A percentile compares a stretch with the other conserved stretches of the same genome.
Evolutionary conservation across 306 rosid species (phyloP).

Genomic region (Casuarina glauca): DNA sequence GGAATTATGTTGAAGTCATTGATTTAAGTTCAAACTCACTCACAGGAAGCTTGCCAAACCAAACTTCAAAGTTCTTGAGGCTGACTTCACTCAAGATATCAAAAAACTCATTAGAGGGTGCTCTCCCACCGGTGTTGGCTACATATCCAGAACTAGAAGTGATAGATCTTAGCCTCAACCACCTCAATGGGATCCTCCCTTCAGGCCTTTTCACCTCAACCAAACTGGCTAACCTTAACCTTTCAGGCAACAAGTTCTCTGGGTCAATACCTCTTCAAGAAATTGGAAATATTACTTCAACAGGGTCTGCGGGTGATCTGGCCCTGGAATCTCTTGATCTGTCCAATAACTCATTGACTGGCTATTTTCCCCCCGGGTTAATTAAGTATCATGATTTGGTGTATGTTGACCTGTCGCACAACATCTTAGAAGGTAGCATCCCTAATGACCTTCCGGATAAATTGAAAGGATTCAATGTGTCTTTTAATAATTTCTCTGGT

Average conservation of each 20-base stretch:
- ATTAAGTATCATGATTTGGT: slow-evolving; percentile 50
- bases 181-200: slow-evolving; percentile 59
- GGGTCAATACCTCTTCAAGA: slow-evolving; percentile 55
- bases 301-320: slow-evolving; percentile 36
- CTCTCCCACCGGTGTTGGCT: slow-evolving; percentile 61
- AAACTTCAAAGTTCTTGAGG: slow-evolving; percentile 63
- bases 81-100: slow-evolving; percentile 54
- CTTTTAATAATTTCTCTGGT: slow-evolving; percentile 75
- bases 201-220: slow-evolving; percentile 55
- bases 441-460: slow-evolving; percentile 60
- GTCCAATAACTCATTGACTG: slow-evolving; percentile 67
- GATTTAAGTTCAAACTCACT: slow-evolving; percentile 63
- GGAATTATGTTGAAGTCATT: slow-evolving; percentile 70
- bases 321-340: slow-evolving; percentile 65
- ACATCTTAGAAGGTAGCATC: slow-evolving; percentile 61
- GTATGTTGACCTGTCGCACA: slow-evolving; percentile 55
- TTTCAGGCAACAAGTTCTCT: slow-evolving; percentile 60
- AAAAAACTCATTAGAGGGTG: slow-evolving; percentile 65
- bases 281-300: slow-evolving; percentile 19
- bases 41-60: slow-evolving; percentile 53
- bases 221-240: slow-evolving; percentile 57
- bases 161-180: slow-evolving; percentile 70
- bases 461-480: slow-evolving; percentile 57
- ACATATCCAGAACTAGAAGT: slow-evolving; percentile 62
- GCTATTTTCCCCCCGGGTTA: slow-evolving; percentile 52